phyloP scores from a whole-genome alignment of 257 asterid species.

The Solanum ossicruentum region DNA sequence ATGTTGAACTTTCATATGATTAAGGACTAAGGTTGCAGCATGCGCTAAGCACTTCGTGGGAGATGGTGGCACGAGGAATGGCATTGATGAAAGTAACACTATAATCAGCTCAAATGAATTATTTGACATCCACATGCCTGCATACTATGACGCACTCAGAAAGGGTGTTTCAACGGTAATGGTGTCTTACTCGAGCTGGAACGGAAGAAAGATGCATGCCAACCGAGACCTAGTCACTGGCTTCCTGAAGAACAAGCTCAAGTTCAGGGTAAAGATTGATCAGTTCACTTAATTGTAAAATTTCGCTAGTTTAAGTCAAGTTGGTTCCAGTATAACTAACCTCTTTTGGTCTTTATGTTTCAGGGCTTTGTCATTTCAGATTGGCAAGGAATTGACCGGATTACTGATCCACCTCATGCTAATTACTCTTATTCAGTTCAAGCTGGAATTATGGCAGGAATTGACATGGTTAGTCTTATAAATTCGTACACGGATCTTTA shows the following conservation, averaged over 20 bases:
- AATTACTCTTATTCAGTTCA: constrained; percentile 78
- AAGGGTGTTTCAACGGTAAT: constrained; percentile 61
- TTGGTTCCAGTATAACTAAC: background rate
- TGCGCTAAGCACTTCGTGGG: constrained; percentile 76
- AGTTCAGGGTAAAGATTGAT: constrained; percentile 37
- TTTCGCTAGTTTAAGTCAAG: background rate
- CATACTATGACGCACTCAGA: constrained; percentile 39
- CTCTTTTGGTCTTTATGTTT: background rate
- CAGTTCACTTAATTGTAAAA: background rate
- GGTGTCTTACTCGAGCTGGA: constrained; percentile 71
- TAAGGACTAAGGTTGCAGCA: constrained; percentile 49
- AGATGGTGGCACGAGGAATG: constrained; percentile 55
- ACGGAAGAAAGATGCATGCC: constrained; percentile 51
- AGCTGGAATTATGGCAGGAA: constrained; percentile 72
- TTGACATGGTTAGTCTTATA: constrained; percentile 59
- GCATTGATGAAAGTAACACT: constrained; percentile 50
- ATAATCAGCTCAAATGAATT: constrained; percentile 32
- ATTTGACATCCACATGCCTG: constrained; percentile 55
- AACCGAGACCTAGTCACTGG: constrained; percentile 36
- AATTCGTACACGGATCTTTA: background rate
- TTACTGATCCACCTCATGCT: constrained; percentile 58
- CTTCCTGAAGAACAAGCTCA: constrained; percentile 43
- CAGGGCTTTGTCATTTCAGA: constrained; percentile 90
- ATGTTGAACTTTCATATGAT: background rate
- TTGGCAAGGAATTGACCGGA: constrained; percentile 76